Base-by-base conservation (phyloP, 257 asterid genomes). In the Osmanthus fragrans region DNA sequence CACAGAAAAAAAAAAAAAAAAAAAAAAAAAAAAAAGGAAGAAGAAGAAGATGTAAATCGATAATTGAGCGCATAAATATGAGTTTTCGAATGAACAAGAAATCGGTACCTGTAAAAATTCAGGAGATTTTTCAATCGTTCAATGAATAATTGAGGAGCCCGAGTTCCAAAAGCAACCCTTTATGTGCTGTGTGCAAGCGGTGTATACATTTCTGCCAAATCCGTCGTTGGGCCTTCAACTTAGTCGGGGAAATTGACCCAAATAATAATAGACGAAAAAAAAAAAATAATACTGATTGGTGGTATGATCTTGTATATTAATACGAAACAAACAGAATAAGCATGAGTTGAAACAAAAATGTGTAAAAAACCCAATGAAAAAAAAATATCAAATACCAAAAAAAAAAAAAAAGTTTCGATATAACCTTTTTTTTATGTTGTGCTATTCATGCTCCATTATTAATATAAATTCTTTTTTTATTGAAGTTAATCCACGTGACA, bases 61-160 rank as follows among this genome's bases (percentile, higher is more conserved):
- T 58, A 58, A 23, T n/a, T 58, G 12, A 7, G 67, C 16, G 5
- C 29, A n/a, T 9, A 21, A 9, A 19, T 19, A 15, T 19, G 19
- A 19, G 9, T 19, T 58, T 8, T 58, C 32, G 16, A 49, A 42
- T 66, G 42, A 5, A 71, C 29, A 49, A 8, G 56, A 34, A 83
- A 79, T 67, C 64, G 32, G 33, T 73, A 83, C 86, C 86, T 73
- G 74, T 7, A 74, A 40, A 40, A 79, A 79, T 76, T 79, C 29
- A 72, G 70, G 76, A 19, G 23, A 70, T 7, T 45, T 58, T 33
- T 25, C 72, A 30, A 21, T 60, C 10, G 68, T 64, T 71, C 72
- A 49, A 40, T 34, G 72, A 42, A 21, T 5, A 71, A n/a, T 11
- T 45, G 5, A 58, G 15, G 32, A 21, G 29, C 67, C 25, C 5